Evolutionary conservation across 441 rosid genomes (phyloP).

Genomic region (Metrosideros polymorpha): DNA sequence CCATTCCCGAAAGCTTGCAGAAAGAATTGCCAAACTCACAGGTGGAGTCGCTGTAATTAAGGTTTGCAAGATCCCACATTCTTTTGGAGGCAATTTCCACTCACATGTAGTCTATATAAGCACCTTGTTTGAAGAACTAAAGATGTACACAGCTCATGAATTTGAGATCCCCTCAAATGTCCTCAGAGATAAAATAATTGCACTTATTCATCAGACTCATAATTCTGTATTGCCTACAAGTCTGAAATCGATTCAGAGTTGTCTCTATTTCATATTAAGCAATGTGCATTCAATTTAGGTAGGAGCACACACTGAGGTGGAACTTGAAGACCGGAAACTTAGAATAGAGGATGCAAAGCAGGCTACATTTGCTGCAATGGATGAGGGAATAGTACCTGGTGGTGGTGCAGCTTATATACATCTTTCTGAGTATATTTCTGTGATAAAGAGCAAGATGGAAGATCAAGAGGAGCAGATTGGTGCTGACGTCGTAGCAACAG

Average conservation of each 20-base stretch:
- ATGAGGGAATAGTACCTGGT: conserved; percentile 84
- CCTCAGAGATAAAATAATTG: background rate
- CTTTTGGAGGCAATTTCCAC: background rate
- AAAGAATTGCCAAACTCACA: conserved; percentile 76
- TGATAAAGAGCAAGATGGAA: conserved; percentile 34
- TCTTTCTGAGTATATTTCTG: conserved; percentile 43
- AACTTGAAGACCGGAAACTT: conserved; percentile 81
- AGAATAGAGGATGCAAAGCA: conserved; percentile 85
- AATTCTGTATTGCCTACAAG: background rate
- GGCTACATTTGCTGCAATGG: conserved; percentile 85
- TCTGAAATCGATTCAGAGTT: background rate
- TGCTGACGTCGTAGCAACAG: conserved; percentile 64
- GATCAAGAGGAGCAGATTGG: conserved; percentile 62
- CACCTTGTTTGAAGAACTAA: background rate
- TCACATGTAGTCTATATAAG: background rate
- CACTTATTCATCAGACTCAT: background rate
- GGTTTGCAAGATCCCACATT: conserved; percentile 28
- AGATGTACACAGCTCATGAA: background rate
- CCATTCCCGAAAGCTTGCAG: conserved; percentile 55
- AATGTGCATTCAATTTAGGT: conserved; percentile 29
- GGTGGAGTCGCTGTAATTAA: conserved; percentile 81
- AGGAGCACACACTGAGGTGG: conserved; percentile 79
- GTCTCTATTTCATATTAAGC: background rate
- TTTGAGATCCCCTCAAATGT: background rate
- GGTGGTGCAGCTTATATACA: conserved; percentile 72